Base-by-base conservation (phyloP, 371 early-diverging fungal species). In the Parasitella parasitica region DNA sequence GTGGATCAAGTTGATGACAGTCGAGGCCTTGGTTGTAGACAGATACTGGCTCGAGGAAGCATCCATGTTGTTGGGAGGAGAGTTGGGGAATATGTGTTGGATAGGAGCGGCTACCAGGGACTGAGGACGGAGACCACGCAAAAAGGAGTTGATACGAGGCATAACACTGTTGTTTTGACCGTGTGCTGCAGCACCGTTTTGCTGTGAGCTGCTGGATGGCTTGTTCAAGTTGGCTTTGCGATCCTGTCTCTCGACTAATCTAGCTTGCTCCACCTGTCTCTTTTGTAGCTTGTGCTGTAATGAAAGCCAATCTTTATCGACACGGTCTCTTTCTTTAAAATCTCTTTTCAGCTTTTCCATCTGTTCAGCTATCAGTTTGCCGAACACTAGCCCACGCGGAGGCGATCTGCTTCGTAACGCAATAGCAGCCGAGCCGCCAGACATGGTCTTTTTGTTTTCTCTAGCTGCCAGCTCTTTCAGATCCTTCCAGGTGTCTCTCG, bases 1-100 rank as follows among this genome's bases (percentile, higher is more conserved):
- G 71, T 91, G 90, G 68, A 93, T 91, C 37, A 93, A 74, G 57
- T 90, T 93, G 72, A 93, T 88, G 28, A 91, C 92, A 5, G 86
- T 82, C 1, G 89, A 89, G 0, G 91, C 87, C 59, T 89, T 91
- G 30, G 59, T 51, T 16, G 64, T 26, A 12, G 64, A 35, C 7
- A 52, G n/a, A 30, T 58, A 18, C 2, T 30, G 22, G 18, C 32
- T 43, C 7, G 37, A 20, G 4, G 38, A 13, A 15, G 16, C 41
- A 35, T 61, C 30, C 35, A 54, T 36, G 6, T 13, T 57, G 32
- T 43, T 30, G 16, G 11, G 32, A 0, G 48, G 34, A 9, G 43
- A 43, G 11, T 43, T 18, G 15, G 61, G 66, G 15, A 66, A 66
- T 9, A 55, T 55, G 18, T 65, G 60, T 2, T 63, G 58, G 24